Evolutionary conservation across 2,329 filamentous ascomycete species (phyloP), one percentile per base, ranked within the genome.

Genomic region (Fusarium cicatricum): DNA sequence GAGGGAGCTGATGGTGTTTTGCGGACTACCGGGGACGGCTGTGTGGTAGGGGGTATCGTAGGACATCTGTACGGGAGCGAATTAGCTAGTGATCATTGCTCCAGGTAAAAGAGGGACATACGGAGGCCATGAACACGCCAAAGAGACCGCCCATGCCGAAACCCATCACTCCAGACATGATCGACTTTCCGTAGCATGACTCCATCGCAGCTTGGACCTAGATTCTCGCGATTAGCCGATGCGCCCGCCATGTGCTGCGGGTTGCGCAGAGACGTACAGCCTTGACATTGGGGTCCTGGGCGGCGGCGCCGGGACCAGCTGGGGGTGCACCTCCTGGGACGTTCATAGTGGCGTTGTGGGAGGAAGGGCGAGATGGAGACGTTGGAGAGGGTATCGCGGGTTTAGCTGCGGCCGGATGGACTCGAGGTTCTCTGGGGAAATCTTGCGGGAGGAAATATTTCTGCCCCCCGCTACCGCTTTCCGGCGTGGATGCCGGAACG

Each of bases 61-160:
- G 77, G 92, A 90, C 95, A 99, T 99, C 92, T 96, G 43, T 56
- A 6, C 11, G 43, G 48, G 31, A 9, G 14, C 40, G 12, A 26
- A 57, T 70, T 32, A 19, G 33, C 38, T 21, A n/a, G n/a, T 8
- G 26, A 15, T 14, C 1, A 28, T 29, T 26, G 37, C 14, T 16
- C 31, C 29, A 19, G 16, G 41, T 37, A 19, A 17, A 32, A 48
- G 42, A 44, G 50, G 28, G 6, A 81, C 89, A 62, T 87, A 96
- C 92, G 71, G 91, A 95, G 55, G 93, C 92, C 94, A 98, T 99
- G 81, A 99, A 99, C 70, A 98, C 84, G 66, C 95, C 95, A 68
- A 99, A 99, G 37, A 96, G 81, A 70, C 92, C 95, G 60, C 95
- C 95, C 64, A 99, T 88, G 32, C 89, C 95, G 70, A 97, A 97